Evolutionary conservation across 202 grass and related monocot genomes (phyloP), one percentile per base, ranked within the genome.

Genomic region (Dendrocalamus latiflorus): DNA sequence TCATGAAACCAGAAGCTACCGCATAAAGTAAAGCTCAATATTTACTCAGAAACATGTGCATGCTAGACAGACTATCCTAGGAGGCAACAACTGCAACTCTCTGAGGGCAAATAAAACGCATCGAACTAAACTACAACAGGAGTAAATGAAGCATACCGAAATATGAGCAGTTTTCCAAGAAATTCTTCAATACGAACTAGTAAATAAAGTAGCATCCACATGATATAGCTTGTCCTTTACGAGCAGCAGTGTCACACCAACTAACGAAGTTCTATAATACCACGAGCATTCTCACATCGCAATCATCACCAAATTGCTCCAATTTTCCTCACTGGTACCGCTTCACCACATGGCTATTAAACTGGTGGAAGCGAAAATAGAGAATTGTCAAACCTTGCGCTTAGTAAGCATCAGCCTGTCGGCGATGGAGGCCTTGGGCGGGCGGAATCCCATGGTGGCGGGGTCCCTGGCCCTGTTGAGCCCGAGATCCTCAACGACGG

Each of bases 321-420:
- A 34, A 61, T 41, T 66, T 51, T 34, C 1, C 38, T 15, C 26
- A 22, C 33, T 38, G 1, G 1, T 48, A 56, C 2, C 1, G 11
- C 20, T 61, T 41, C 11, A 70, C 43, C 10, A 54, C 58, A 78
- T 47, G 44, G 59, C 16, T 45, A 75, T 9, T n/a, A 58, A 80
- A 13, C 72, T 12, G 36, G 26, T 15, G 2, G 41, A 73, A 53
- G 47, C 13, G 20, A 73, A 65, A 47, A 13, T 34, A 22, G 48
- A 60, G 41, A 54, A 56, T 37, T 53, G 33, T 2, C 75, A 81
- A 79, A 99, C 97, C 97, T 96, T 96, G 89, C 84, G 88, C 83
- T 99, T 99, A 65, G 97, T 99, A 53, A 95, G 93, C 71, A 86
- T 17, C 39, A 99, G 87, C 89, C 88, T 94, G 51, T 94, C 97